These are phyloP conservation scores for Hypoxylon subgilvum DNA, from an alignment of 495 filamentous ascomycete genomes.

Conservation along the genomic window DNA sequence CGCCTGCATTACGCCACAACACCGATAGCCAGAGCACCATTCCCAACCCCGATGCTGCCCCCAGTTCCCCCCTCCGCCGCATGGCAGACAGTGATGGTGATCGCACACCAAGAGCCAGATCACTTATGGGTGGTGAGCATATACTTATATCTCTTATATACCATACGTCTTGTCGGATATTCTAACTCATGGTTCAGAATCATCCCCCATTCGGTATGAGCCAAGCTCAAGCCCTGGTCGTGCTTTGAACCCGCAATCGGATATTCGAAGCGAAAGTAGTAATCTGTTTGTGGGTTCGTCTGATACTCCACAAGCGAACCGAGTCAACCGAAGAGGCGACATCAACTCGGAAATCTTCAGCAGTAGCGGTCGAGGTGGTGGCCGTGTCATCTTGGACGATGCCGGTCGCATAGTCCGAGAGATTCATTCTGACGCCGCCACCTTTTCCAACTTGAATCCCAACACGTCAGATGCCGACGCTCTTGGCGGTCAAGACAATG, in stretches of 20 bases:
- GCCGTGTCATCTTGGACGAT: slow-evolving; percentile 81
- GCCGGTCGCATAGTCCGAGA: slow-evolving; percentile 72
- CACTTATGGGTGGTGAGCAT: slow-evolving; percentile 67
- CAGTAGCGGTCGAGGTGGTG: slow-evolving; percentile 66
- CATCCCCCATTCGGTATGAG: slow-evolving; percentile 87
- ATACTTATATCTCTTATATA: background rate
- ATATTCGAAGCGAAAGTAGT: slow-evolving; percentile 79
- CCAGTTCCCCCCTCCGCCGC: slow-evolving; percentile 72
- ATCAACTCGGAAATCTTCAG: slow-evolving; percentile 78
- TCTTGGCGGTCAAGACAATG: slow-evolving; percentile 76
- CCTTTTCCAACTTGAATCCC: slow-evolving; percentile 86
- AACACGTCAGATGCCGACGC: slow-evolving; percentile 90
- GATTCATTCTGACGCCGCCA: slow-evolving; percentile 73
- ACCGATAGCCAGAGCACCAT: slow-evolving; percentile 63
- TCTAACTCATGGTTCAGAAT: slow-evolving; percentile 62
- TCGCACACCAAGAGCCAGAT: slow-evolving; percentile 73
- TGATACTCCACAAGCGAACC: slow-evolving; percentile 54
- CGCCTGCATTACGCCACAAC: slow-evolving; percentile 59
- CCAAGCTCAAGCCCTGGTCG: slow-evolving; percentile 83
- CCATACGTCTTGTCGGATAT: too few species aligned
- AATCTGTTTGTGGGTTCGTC: slow-evolving; percentile 79
- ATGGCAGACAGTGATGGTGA: slow-evolving; percentile 55
- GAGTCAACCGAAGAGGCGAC: slow-evolving; percentile 70
- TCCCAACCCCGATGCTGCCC: slow-evolving; percentile 58
- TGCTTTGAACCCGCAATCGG: slow-evolving; percentile 63